Percentiles rank a stretch among this genome's conserved stretches.
phyloP scores from a whole-genome alignment of 805 yeast genomes.

The Grigorovia humatica region DNA sequence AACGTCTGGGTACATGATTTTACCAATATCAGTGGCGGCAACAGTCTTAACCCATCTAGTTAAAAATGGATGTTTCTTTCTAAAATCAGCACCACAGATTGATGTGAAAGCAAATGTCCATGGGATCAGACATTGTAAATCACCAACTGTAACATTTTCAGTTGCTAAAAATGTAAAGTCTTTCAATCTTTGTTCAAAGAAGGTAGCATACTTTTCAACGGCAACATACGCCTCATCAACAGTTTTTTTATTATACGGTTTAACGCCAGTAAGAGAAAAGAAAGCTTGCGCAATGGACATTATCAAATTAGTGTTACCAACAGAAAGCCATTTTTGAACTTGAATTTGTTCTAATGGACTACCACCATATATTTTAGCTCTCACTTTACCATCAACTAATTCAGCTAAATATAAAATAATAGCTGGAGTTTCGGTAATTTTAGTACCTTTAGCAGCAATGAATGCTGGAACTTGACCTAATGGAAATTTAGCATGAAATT shows the following conservation, averaged over 20 bases:
- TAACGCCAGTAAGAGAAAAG: slow-evolving; percentile 47
- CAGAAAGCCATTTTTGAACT: slow-evolving; percentile 67
- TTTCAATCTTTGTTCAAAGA: slow-evolving; percentile 49
- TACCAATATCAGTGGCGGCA: slow-evolving; percentile 37
- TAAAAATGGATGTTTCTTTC: slow-evolving; percentile 49
- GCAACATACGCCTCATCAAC: slow-evolving; percentile 37
- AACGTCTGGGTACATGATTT: slow-evolving; percentile 39
- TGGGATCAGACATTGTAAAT: slow-evolving; percentile 14
- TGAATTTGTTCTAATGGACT: slow-evolving; percentile 46
- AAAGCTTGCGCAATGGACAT: slow-evolving; percentile 37
- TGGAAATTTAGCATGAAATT: slow-evolving; percentile 46
- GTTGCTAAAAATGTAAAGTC: slow-evolving; percentile 66
- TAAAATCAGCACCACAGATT: slow-evolving; percentile 57
- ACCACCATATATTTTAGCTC: slow-evolving; percentile 47
- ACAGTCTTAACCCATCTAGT: slow-evolving; percentile 68
- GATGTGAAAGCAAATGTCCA: slow-evolving; percentile 30
- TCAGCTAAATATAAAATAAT: slow-evolving; percentile 6
- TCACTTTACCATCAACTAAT: slow-evolving; percentile 28
- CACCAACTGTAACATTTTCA: slow-evolving; percentile 44
- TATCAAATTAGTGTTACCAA: slow-evolving; percentile 59
- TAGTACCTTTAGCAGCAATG: slow-evolving; percentile 63
- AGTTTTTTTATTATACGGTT: slow-evolving; percentile 71
- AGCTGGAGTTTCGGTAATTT: slow-evolving; percentile 61
- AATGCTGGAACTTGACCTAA: slow-evolving; percentile 57
- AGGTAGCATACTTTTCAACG: slow-evolving; percentile 31